These are phyloP conservation scores for Larix kaempferi DNA, from an alignment of 75 land plant species.

Conservation along the genomic window DNA sequence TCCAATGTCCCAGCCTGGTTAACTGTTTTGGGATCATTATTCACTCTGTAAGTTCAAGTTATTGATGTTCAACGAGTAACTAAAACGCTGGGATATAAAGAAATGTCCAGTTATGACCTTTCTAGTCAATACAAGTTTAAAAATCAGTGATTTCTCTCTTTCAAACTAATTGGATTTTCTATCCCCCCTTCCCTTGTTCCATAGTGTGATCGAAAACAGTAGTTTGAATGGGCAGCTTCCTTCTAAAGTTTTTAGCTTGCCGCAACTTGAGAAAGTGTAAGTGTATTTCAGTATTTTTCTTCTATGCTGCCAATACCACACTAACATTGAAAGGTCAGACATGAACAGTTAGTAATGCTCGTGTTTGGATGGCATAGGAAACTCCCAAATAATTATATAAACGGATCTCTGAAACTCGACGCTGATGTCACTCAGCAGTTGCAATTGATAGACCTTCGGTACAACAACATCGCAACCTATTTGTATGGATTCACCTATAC, in stretches of 20 bases:
- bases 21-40: no score
- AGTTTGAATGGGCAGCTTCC: constrained; percentile 36
- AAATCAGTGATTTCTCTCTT: no score
- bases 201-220: constrained; percentile 31
- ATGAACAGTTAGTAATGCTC: not conserved
- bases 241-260: constrained; percentile 18
- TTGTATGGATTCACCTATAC: no score
- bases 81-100: no score
- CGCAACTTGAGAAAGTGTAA: constrained; percentile 40
- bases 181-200: no score
- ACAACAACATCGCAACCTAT: not conserved
- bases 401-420: constrained; percentile 29
- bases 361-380: constrained; percentile 15
- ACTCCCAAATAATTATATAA: constrained; percentile 25
- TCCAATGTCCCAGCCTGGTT: no score
- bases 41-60: no score
- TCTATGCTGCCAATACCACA: not conserved
- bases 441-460: constrained; percentile 24
- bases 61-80: no score
- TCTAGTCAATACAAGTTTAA: no score
- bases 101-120: no score
- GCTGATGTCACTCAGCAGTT: constrained; percentile 20
- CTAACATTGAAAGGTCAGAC: no score
- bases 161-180: no score
- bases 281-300: constrained; percentile 8